Base-by-base conservation (phyloP, 2,329 filamentous ascomycete genomes). In the Aaosphaeria pasadenensis region DNA sequence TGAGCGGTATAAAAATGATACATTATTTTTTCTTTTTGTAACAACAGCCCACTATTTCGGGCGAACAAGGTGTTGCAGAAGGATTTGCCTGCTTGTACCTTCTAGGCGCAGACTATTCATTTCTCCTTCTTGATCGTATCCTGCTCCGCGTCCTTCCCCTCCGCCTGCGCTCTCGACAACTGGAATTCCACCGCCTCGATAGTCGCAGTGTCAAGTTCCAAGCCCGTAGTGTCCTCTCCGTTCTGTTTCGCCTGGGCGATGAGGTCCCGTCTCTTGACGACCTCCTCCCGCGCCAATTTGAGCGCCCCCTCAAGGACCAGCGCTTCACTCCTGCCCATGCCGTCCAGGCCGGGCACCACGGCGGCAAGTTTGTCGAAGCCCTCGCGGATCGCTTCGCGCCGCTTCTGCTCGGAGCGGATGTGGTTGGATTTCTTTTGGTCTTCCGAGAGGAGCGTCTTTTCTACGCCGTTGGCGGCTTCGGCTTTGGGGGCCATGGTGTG, bases 261-360 rank as follows among this genome's bases (percentile, higher is more conserved):
- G 59, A 66, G 60, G 47, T 55, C 52, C 54, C 68, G 57, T 33
- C 69, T 61, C 55, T 67, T 58, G 7, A 60, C 53, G 30, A 76
- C 66, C 64, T 74, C 62, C 44, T 73, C 64, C 46, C 66, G 59
- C 62, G 77, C 71, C 57, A 67, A 70, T 41, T 70, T 66, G 46
- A 78, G 70, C 1, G 75, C 76, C 28, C 69, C 70, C 53, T 85
- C 83, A 24, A 96, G 77, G n/a, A 96, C 89, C 13, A 90, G 77
- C 30, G 88, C 89, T 69, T 96, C 91, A 54, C 89, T 94, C 41
- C 90, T 84, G 1, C 88, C 91, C 62, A 91, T 87, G 1, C 91
- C 91, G 59, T 89, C 82, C 45, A 95, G 78, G 0, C 88, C 89
- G 0, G 91, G 91, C 1, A 95, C 89, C 31, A 95, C 78, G 45